Evolutionary conservation across 352 stramenopile genomes (phyloP), one percentile per base, ranked within the genome.

Genomic region (Lagenidium sp.): DNA sequence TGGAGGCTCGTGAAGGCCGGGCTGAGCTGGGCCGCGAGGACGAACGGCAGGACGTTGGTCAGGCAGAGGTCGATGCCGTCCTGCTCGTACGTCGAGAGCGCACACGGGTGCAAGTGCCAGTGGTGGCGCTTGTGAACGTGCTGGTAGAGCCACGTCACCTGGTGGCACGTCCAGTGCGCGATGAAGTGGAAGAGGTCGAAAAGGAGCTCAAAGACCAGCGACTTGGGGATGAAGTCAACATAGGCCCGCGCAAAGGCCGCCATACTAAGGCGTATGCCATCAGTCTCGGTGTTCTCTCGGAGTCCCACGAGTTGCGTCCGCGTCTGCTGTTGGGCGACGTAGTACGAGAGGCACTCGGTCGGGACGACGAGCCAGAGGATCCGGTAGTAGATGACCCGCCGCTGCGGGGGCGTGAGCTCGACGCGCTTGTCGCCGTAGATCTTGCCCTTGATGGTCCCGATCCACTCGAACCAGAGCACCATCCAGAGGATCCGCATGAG

Each of bases 151-250:
- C 71, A 82, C 34, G 65, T 48, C 36, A 65, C 67, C 30, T 64
- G 57, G 47, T 90, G 80, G 46, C 72, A 90, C 20, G 57, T 36
- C 66, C 77, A 86, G 56, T 95, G 83, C 45, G 73, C 64, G 3
- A 45, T 44, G 42, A 82, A 95, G 62, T 95, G 83, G 47, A 91
- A 88, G 2, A 93, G 67, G 59, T 95, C 83, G 49, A 95, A 94
- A 21, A 80, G 46, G 23, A 93, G 8, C 39, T 95, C 83, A 46
- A 94, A 90, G 18, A 72, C 39, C 18, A 95, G 68, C 43, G 83
- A 95, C 60, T 85, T 85, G 36, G 77, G 71, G 38, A 95, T 71
- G 50, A 95, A 95, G 21, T 21, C 18, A 15, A 38, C 65, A 26
- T 69, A 92, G 29, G 74, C 67, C 11, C 50, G 6, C 18, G 72